Percentiles rank a stretch among this genome's conserved stretches.
Evolutionary conservation across 2,329 filamentous ascomycete species (phyloP).

Genomic region (Parafenestella ontariensis): DNA sequence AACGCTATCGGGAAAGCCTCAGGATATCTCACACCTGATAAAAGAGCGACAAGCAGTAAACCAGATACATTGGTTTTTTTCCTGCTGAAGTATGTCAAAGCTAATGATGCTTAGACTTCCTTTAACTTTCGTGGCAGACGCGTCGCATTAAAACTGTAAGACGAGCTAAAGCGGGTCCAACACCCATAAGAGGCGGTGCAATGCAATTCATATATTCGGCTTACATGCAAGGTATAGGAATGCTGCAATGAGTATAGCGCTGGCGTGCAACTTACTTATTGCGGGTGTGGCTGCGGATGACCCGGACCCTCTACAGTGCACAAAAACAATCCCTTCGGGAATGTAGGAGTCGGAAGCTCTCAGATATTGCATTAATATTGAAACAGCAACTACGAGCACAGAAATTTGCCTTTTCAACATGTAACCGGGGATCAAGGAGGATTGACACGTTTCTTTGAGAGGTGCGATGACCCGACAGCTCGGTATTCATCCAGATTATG

Average conservation of each 20-base stretch:
- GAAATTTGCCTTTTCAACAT: background rate
- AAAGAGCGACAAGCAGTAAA: no score
- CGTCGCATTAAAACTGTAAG: background rate
- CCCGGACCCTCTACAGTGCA: background rate
- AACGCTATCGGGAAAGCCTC: no score
- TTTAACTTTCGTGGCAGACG: background rate
- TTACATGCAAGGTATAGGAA: constrained; percentile 4
- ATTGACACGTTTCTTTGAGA: background rate
- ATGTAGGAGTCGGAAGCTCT: background rate
- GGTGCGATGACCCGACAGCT: background rate
- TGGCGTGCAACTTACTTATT: constrained; percentile 8
- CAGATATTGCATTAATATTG: background rate
- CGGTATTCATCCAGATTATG: constrained; percentile 8
- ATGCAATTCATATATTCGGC: constrained; percentile 14
- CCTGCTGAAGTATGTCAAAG: no score
- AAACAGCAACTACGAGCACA: background rate
- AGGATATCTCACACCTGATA: no score
- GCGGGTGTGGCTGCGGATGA: constrained; percentile 9
- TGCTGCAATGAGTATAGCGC: constrained; percentile 1
- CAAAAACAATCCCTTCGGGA: background rate
- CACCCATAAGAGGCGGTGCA: background rate
- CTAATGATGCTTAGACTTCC: no score
- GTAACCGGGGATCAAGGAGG: background rate
- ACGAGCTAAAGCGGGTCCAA: background rate
- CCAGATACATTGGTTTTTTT: no score